Evolutionary conservation across 805 yeast genomes (phyloP), one percentile per base, ranked within the genome.

Genomic region (Wickerhamomyces silvicola): DNA sequence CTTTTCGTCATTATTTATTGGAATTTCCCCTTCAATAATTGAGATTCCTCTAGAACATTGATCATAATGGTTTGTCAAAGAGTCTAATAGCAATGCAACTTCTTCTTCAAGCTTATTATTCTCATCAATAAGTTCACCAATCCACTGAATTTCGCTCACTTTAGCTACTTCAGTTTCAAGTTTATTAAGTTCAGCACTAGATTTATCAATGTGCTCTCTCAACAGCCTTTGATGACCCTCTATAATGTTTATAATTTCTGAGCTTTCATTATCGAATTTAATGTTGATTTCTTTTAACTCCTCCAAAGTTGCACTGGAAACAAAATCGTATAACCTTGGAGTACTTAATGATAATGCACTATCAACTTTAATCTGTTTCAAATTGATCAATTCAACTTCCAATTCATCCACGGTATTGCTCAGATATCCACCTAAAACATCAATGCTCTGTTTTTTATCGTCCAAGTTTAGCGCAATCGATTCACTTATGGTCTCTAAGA

Each of bases 61-160:
- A 54, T 87, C 96, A 46, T 78, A 85, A 57, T 87, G 95, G 33
- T 73, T 74, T 9, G 95, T 80, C 28, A 87, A 60, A 46, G 87
- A 74, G 35, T 75, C 78, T 21, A 88, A 59, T 12, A 81, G 62
- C 2, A 70, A 66, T 1, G 84, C 94, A 56, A 85, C 66, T 32
- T 81, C 92, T 36, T 68, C 66, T 33, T 85, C 94, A 30, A 75
- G 48, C 2, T 64, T 60, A 11, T 57, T 45, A 38, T 72, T 75
- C 32, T 70, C 73, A 3, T 47, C 48, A 14, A 63, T 31, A 6
- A 57, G 35, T 14, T 40, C 42, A 14, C 40, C 39, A 6, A 59
- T 28, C 32, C 34, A 22, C 9, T 28, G 39, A 4, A 46, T 46
- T 13, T 30, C 28, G 13, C 21, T 28, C 7, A 35, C 18, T n/a